These are phyloP conservation scores for Mesotaenium endlicherianum DNA, from an alignment of 139 green algal genomes.

Conservation along the genomic window DNA sequence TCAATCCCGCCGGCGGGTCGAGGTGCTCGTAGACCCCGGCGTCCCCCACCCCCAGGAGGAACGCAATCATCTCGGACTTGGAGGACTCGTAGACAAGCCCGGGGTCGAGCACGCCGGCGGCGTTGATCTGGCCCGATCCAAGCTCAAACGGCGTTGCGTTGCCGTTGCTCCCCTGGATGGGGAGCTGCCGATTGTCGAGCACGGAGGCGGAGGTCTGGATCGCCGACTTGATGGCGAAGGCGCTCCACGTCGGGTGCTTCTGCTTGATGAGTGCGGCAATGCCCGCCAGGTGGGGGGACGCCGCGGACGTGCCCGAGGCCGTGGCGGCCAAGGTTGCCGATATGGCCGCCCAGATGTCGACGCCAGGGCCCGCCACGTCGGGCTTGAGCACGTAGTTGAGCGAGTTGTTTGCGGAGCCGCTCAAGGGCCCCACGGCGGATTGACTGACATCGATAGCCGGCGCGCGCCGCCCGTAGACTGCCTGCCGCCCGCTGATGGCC, in stretches of 20 bases:
- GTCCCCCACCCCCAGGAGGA: too few relatives aligned
- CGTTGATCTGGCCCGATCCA: background rate
- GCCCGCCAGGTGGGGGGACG: background rate
- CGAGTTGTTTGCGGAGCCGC: too few relatives aligned
- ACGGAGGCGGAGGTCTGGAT: background rate
- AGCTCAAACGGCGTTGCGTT: background rate
- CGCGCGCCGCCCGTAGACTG: too few relatives aligned
- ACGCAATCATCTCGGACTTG: background rate
- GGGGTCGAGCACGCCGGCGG: background rate
- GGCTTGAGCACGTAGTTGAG: too few relatives aligned
- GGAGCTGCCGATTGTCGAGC: background rate
- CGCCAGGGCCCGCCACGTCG: background rate
- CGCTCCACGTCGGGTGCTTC: slow-evolving; percentile 4
- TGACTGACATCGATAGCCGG: too few relatives aligned
- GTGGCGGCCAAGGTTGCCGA: background rate
- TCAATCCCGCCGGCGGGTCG: background rate
- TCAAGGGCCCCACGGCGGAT: too few relatives aligned
- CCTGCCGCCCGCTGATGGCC: too few relatives aligned
- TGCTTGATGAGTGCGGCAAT: too few relatives aligned
- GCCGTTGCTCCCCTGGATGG: slow-evolving; percentile 1
- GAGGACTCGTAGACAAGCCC: background rate
- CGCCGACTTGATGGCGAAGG: background rate
- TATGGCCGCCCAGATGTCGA: background rate
- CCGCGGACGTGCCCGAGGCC: background rate
- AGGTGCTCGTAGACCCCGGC: too few relatives aligned